Percentiles rank a stretch among this genome's conserved stretches.
Evolutionary conservation across 2,329 filamentous ascomycete species (phyloP).

Genomic region (Trichoderma sp.): DNA sequence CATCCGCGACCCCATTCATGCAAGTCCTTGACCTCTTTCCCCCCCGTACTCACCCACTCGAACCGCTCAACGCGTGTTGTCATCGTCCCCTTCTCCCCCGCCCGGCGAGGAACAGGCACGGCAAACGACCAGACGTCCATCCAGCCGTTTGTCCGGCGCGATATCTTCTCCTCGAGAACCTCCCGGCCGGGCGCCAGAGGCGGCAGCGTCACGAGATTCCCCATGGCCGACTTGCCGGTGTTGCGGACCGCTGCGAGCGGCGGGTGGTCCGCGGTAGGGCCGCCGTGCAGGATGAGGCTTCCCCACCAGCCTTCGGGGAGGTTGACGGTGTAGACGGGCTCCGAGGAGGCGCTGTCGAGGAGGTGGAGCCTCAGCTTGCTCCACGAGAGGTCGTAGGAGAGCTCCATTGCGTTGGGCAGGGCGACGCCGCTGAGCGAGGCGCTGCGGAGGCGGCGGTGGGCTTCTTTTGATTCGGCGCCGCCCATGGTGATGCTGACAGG

Average conservation of each 20-base stretch:
- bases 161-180: slow-evolving; percentile 24
- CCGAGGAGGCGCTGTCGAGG: neutral
- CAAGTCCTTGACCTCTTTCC: slow-evolving; percentile 40
- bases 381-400: slow-evolving; percentile 25
- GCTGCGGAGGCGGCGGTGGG: slow-evolving; percentile 12
- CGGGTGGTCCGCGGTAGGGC: slow-evolving; percentile 20
- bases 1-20: slow-evolving; percentile 41
- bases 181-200: slow-evolving; percentile 25
- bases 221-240: slow-evolving; percentile 5
- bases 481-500: slow-evolving; percentile 17
- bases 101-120: slow-evolving; percentile 39
- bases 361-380: slow-evolving; percentile 16
- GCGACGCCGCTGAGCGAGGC: neutral
- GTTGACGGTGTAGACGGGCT: slow-evolving; percentile 23
- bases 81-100: slow-evolving; percentile 7
- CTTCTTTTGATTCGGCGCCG: slow-evolving; percentile 16
- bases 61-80: slow-evolving; percentile 40
- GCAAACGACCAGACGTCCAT: slow-evolving; percentile 38
- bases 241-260: slow-evolving; percentile 25
- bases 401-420: slow-evolving; percentile 15
- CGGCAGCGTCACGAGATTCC: slow-evolving; percentile 28
- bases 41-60: slow-evolving; percentile 47
- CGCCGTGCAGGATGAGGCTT: slow-evolving; percentile 26
- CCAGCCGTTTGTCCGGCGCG: slow-evolving; percentile 11
- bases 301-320: slow-evolving; percentile 24